A percentile compares a stretch with the other conserved stretches of the same genome.
phyloP scores from a whole-genome alignment of 116 monocot genomes.

The Cymodocea nodosa region DNA sequence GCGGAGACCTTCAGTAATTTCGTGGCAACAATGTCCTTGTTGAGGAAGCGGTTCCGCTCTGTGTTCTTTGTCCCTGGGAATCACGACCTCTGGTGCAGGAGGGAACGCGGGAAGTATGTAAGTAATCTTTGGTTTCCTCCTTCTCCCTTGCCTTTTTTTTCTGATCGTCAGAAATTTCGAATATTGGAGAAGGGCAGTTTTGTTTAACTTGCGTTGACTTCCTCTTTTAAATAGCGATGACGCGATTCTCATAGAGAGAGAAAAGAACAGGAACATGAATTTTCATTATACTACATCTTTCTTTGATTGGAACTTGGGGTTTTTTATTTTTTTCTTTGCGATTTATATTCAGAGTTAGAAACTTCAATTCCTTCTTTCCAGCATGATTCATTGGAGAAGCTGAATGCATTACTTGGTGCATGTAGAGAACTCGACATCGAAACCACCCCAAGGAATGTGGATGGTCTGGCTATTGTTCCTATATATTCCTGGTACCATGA shows the following conservation, averaged over 20 bases:
- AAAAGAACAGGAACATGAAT: too few species aligned
- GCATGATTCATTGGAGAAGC: conserved; percentile 76
- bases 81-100: conserved; percentile 79
- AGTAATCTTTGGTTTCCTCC: background rate
- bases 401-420: conserved; percentile 66
- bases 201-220: background rate
- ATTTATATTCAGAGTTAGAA: background rate
- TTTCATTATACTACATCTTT: too few species aligned
- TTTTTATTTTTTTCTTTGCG: background rate
- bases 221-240: too few species aligned
- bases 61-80: conserved; percentile 80
- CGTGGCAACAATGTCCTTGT: conserved; percentile 32
- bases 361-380: conserved; percentile 19
- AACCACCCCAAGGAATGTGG: conserved; percentile 41
- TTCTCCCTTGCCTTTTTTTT: background rate
- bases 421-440: conserved; percentile 66
- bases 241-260: too few species aligned
- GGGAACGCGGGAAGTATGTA: conserved; percentile 35
- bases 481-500: conserved; percentile 82
- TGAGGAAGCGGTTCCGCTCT: conserved; percentile 40
- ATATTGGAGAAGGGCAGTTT: background rate
- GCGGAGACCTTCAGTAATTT: conserved; percentile 61
- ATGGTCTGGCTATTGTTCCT: conserved; percentile 64
- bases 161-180: background rate
- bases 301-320: background rate